Evolutionary conservation across 1,284 basidiomycete genomes (phyloP).

Genomic region (Termitomyces sp.): DNA sequence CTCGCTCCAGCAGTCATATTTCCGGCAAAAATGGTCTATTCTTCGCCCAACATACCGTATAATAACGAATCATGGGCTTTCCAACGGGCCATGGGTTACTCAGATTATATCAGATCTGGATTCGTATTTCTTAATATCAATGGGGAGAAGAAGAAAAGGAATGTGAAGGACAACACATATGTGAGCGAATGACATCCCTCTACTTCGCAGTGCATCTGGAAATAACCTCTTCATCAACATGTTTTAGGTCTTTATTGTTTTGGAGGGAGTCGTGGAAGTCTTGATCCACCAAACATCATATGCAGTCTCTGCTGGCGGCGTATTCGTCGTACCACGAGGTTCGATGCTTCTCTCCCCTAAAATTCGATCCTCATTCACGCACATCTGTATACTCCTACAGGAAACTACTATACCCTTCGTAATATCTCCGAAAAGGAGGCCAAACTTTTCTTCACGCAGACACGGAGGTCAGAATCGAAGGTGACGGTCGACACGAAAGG

Average conservation of each 20-base stretch:
- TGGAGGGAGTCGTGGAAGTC: constrained; percentile 84
- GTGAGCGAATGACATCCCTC: constrained; percentile 48
- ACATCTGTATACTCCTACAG: constrained; percentile 32
- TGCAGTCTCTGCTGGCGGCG: constrained; percentile 76
- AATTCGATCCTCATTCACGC: background rate
- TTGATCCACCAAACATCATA: constrained; percentile 78
- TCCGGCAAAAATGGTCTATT: constrained; percentile 15
- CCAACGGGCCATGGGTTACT: constrained; percentile 94
- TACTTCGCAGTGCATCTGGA: background rate
- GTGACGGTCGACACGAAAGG: constrained; percentile 11
- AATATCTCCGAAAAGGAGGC: constrained; percentile 82
- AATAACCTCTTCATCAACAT: background rate
- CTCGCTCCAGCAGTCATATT: constrained; percentile 11
- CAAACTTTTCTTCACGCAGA: constrained; percentile 90
- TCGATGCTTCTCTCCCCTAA: constrained; percentile 19
- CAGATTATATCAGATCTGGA: constrained; percentile 87
- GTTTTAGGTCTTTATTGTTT: constrained; percentile 78
- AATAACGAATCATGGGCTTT: constrained; percentile 67
- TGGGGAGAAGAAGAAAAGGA: constrained; percentile 81
- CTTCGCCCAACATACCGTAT: constrained; percentile 12
- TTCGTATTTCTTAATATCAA: constrained; percentile 77
- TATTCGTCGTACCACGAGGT: constrained; percentile 91
- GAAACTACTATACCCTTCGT: constrained; percentile 87
- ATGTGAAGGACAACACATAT: constrained; percentile 92
- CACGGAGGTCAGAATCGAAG: constrained; percentile 50